Percentiles rank a stretch among this genome's conserved stretches.
Conservation (phyloP, 2,329 filamentous ascomycete genomes). For the Sphaerulina musiva region DNA sequence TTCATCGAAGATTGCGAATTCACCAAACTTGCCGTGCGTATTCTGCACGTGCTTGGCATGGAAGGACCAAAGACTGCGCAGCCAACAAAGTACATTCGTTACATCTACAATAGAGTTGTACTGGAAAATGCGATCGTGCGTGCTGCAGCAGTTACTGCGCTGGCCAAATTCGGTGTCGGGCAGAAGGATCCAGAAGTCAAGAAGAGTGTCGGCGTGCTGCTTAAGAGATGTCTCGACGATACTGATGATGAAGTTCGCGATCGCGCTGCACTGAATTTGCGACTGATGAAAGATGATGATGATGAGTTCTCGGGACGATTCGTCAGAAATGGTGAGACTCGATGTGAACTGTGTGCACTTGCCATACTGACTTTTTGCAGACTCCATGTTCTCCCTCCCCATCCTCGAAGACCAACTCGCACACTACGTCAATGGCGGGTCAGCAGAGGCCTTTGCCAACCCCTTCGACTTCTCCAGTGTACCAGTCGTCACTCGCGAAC, state of each 20-base stretch:
- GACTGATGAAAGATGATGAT: slow-evolving; percentile 78
- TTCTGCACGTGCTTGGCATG: slow-evolving; percentile 85
- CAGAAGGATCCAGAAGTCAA: slow-evolving; percentile 97
- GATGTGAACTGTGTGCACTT: neutral
- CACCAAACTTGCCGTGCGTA: slow-evolving; percentile 91
- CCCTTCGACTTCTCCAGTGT: slow-evolving; percentile 90
- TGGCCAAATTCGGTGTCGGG: slow-evolving; percentile 94
- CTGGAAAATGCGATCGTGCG: slow-evolving; percentile 94
- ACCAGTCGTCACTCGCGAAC: slow-evolving; percentile 88
- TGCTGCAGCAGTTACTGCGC: slow-evolving; percentile 86
- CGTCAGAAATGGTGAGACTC: slow-evolving; percentile 73
- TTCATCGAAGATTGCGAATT: slow-evolving; percentile 99
- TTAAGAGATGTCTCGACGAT: slow-evolving; percentile 90
- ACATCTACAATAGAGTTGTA: slow-evolving; percentile 98
- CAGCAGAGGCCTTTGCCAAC: slow-evolving; percentile 73
- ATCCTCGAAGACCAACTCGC: slow-evolving; percentile 96
- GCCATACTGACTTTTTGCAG: slow-evolving; percentile 42
- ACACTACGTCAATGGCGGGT: slow-evolving; percentile 91
- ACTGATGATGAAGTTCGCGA: slow-evolving; percentile 97
- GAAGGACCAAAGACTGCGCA: slow-evolving; percentile 94
- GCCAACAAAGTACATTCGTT: slow-evolving; percentile 97
- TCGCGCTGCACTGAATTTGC: slow-evolving; percentile 83
- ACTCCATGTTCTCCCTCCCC: slow-evolving; percentile 90
- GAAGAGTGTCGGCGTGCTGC: slow-evolving; percentile 84
- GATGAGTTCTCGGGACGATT: slow-evolving; percentile 80